A percentile compares a stretch with the other conserved stretches of the same genome.
Evolutionary conservation across 78 protist species (phyloP).

Genomic region (Dictyostelium brefeldianum): DNA sequence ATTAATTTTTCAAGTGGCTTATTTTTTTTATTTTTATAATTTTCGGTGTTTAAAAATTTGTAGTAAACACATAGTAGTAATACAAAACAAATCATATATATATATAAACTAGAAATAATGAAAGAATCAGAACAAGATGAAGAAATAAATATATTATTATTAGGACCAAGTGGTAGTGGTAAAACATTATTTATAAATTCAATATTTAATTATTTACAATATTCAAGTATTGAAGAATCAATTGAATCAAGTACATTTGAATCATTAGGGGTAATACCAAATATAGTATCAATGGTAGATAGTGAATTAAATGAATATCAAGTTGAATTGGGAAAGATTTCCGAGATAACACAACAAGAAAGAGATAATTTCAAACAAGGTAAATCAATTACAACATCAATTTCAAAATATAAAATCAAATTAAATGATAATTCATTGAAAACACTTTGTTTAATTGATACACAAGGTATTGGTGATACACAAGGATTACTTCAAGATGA

Average conservation of each 20-base stretch:
- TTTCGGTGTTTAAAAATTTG: no score
- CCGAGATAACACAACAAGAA: neutral
- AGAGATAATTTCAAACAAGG: neutral
- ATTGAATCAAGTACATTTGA: neutral
- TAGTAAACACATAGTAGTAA: no score
- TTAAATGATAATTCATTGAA: neutral
- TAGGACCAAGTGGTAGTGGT: conserved; percentile 8
- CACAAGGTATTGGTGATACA: conserved; percentile 30
- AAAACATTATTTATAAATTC: conserved; percentile 17
- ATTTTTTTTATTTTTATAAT: no score
- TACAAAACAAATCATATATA: no score
- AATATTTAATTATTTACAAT: neutral
- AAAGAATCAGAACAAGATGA: neutral
- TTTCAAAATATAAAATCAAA: neutral
- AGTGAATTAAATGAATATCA: neutral
- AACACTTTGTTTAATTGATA: conserved; percentile 11
- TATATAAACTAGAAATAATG: neutral
- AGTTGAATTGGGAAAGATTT: neutral
- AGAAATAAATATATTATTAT: conserved; percentile 7
- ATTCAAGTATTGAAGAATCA: neutral
- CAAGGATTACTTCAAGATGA: conserved; percentile 6
- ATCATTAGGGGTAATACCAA: neutral
- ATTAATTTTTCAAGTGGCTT: no score
- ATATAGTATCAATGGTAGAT: neutral
- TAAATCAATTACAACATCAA: neutral